Evolutionary conservation across 768 basidiomycete species (phyloP).

Genomic region (Trametes maxima): DNA sequence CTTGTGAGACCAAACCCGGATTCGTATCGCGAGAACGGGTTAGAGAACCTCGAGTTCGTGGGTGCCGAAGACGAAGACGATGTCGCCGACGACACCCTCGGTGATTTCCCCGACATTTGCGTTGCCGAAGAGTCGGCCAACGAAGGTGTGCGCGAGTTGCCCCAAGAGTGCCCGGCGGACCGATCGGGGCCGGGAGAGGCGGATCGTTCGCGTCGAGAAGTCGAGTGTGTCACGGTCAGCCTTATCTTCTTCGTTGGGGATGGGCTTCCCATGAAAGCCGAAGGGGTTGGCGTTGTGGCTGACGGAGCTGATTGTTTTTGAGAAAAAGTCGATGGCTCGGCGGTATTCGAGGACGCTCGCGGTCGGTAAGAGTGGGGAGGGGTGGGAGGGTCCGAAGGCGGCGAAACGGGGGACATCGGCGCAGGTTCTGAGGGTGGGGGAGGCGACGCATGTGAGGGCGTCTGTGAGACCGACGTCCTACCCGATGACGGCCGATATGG

Average conservation of each 20-base stretch:
- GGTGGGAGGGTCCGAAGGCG: background rate
- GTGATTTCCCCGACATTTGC: background rate
- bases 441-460: background rate
- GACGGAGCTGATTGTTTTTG: background rate
- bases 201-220: background rate
- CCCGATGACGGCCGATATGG: background rate
- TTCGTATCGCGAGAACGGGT: slow-evolving; percentile 16
- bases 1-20: slow-evolving; percentile 1
- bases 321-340: background rate
- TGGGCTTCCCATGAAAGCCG: background rate
- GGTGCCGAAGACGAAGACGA: background rate
- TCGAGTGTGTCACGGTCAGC: background rate
- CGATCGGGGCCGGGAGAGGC: slow-evolving; percentile 6
- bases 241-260: slow-evolving; percentile 21
- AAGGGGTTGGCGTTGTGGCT: background rate
- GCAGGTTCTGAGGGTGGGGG: background rate
- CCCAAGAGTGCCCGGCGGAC: background rate
- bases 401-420: background rate
- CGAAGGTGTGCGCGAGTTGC: slow-evolving; percentile 10
- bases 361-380: background rate
- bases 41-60: background rate
- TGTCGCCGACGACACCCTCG: background rate
- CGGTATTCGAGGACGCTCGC: background rate
- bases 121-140: background rate
- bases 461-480: background rate